Evolutionary conservation across 345 rosid genomes (phyloP), one percentile per base, ranked within the genome.

Genomic region (rapeseed (Brassica napus)): DNA sequence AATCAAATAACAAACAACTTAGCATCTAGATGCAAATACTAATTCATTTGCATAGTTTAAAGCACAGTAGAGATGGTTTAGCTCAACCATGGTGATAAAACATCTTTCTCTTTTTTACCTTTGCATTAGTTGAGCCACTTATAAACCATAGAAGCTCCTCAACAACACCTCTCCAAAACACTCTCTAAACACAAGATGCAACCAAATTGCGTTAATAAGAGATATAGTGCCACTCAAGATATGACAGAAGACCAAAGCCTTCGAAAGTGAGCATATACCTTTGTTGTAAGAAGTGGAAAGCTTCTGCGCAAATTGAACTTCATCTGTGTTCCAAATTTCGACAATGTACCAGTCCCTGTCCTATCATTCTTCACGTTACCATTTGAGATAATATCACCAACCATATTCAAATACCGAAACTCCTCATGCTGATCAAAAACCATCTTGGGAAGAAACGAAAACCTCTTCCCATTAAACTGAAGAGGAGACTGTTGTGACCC

Each of bases 71-170:
- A 47, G 15, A 47, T 4, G 9, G 1, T 15, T 9, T 55, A n/a
- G 39, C 28, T 57, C 31, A 31, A 58, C 8, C 18, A 11, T 24
- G 10, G 34, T 15, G 78, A 73, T 49, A 34, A 44, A 60, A 2
- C 30, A 44, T 60, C 9, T 47, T n/a, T 39, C n/a, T 5, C 23
- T 23, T 34, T 14, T 5, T 79, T 77, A 94, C 98, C 95, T 91
- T 92, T 78, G 97, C 94, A 85, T 57, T 90, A 68, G 97, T 91
- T 72, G 98, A 94, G 64, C 98, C 98, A 74, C 97, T 94, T 70
- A 92, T 89, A 81, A 91, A 94, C 97, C 98, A 94, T 21, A 94
- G 78, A 79, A 94, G 95, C 81, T 94, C 98, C 83, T 92, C 98
- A 77, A 92, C 87, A 83, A 92, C 97, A 69, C 95, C 97, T 63